Percentiles rank a stretch among this genome's conserved stretches.
These are phyloP conservation scores for Cladophialophora yegresii DNA, from an alignment of 2,329 filamentous ascomycete species.

Conservation along the genomic window DNA sequence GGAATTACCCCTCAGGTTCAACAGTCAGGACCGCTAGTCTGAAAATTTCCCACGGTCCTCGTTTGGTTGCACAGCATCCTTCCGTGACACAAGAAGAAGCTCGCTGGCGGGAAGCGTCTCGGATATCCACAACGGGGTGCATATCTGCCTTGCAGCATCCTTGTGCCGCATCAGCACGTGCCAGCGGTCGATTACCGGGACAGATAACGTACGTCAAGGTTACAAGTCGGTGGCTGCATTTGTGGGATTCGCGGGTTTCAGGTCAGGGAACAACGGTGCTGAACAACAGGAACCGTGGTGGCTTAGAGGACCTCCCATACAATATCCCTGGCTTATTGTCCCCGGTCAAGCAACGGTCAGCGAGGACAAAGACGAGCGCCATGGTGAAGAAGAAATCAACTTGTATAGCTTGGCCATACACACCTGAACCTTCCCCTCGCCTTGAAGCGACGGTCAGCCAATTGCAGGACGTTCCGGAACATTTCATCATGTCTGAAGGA, in stretches of 20 bases:
- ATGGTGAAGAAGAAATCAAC: slow-evolving; percentile 38
- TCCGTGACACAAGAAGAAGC: slow-evolving; percentile 32
- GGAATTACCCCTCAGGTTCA: background rate
- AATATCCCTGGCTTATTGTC: background rate
- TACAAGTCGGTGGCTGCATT: background rate
- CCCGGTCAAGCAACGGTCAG: slow-evolving; percentile 11
- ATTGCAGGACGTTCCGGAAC: slow-evolving; percentile 48
- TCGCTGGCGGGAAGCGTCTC: slow-evolving; percentile 24
- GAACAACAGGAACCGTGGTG: background rate
- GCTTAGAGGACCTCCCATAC: slow-evolving; percentile 3
- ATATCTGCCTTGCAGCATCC: slow-evolving; percentile 9
- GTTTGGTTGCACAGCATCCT: slow-evolving; percentile 27
- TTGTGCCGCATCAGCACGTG: background rate
- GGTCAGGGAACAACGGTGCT: background rate
- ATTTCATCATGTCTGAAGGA: slow-evolving; percentile 46
- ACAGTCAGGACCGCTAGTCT: background rate
- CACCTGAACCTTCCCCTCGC: slow-evolving; percentile 50
- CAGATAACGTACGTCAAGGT: background rate
- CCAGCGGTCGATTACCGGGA: background rate
- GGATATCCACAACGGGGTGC: slow-evolving; percentile 19
- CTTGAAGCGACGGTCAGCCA: slow-evolving; percentile 46
- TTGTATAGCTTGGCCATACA: slow-evolving; percentile 39
- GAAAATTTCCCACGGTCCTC: slow-evolving; percentile 2
- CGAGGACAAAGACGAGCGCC: slow-evolving; percentile 33
- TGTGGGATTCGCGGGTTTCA: background rate